These are phyloP conservation scores for Polygonum maritimum DNA, from an alignment of 148 eudicot genomes.

Conservation along the genomic window DNA sequence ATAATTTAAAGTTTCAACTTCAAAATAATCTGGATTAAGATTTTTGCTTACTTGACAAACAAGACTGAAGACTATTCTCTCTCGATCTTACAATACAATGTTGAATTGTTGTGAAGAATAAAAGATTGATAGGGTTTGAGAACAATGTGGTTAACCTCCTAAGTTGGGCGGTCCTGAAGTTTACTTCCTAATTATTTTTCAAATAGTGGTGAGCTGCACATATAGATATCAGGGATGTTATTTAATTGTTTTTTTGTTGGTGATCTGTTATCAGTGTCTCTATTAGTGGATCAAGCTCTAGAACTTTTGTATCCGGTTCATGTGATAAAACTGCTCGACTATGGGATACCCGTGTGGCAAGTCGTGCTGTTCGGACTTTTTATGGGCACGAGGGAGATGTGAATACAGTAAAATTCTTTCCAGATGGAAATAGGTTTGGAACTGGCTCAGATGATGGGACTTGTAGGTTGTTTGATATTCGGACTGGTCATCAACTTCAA, in stretches of 20 bases:
- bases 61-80: not conserved
- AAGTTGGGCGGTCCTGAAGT: not conserved
- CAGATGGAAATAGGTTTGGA: constrained; percentile 97
- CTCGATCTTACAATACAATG: not conserved
- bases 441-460: constrained; percentile 97
- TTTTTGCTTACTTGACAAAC: not conserved
- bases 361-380: constrained; percentile 91
- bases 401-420: constrained; percentile 87
- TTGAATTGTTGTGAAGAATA: not conserved
- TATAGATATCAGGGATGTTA: not conserved
- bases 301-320: constrained; percentile 85
- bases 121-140: not conserved
- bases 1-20: not conserved
- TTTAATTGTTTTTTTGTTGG: not conserved
- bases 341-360: constrained; percentile 97
- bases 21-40: not conserved
- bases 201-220: not conserved
- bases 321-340: constrained; percentile 87
- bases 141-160: not conserved
- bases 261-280: constrained; percentile 54
- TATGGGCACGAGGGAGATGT: constrained; percentile 95
- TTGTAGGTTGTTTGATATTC: constrained; percentile 81
- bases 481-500: constrained; percentile 98
- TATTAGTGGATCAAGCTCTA: constrained; percentile 59
- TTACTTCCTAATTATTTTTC: not conserved